A percentile compares a stretch with the other conserved stretches of the same genome.
phyloP scores from a whole-genome alignment of 441 rosid species.

The Populus hybrid region DNA sequence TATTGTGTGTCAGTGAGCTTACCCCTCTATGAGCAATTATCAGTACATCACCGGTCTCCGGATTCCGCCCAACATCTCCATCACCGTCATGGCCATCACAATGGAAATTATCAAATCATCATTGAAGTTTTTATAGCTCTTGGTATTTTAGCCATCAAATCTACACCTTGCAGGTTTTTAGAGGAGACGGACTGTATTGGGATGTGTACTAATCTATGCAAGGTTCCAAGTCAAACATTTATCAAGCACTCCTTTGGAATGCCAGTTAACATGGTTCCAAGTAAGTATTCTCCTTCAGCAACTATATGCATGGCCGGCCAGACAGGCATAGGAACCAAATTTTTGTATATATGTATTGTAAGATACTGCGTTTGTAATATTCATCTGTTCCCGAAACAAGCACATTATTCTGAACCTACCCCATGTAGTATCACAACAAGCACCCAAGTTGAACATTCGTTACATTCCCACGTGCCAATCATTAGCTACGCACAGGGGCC shows the following conservation, averaged over 20 bases:
- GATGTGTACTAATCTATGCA: conserved; percentile 89
- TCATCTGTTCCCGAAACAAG: conserved; percentile 38
- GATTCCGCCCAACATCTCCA: too few relatives aligned
- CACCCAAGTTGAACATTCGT: conserved; percentile 17
- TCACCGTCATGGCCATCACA: conserved; percentile 24
- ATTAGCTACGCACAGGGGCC: conserved; percentile 3
- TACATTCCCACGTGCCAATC: conserved; percentile 26
- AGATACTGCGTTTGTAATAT: neutral
- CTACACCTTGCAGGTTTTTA: conserved; percentile 54
- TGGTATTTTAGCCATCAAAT: conserved; percentile 15
- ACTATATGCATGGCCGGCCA: neutral
- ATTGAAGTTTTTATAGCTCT: conserved; percentile 19
- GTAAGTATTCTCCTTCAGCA: conserved; percentile 40
- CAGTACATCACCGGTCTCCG: too few relatives aligned
- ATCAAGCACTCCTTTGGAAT: conserved; percentile 75
- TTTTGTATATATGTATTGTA: neutral
- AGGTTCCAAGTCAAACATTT: conserved; percentile 69
- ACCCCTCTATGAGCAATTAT: too few relatives aligned
- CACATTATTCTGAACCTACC: conserved; percentile 19
- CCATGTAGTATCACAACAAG: conserved; percentile 12
- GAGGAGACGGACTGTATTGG: conserved; percentile 85
- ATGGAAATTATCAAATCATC: conserved; percentile 29
- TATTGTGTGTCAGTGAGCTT: too few relatives aligned
- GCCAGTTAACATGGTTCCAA: conserved; percentile 87
- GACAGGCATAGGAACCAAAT: neutral